Evolutionary conservation across 257 asterid genomes (phyloP).

Genomic region (Solanum pimpinellifolium): DNA sequence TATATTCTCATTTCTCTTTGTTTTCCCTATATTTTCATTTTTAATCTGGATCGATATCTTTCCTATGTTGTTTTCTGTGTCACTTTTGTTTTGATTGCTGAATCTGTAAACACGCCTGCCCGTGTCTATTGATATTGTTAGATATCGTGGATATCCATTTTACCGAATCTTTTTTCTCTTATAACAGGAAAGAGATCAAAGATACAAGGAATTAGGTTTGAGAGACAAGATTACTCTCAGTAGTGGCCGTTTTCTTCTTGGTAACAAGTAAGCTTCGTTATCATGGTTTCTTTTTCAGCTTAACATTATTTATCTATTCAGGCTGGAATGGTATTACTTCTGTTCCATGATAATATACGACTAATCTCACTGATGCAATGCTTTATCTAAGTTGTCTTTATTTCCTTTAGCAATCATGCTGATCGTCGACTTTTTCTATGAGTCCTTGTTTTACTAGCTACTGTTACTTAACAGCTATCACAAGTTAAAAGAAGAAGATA

Average conservation of each 20-base stretch:
- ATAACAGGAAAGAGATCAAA: slow-evolving; percentile 84
- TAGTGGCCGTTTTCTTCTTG: slow-evolving; percentile 95
- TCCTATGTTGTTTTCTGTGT: neutral
- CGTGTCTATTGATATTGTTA: neutral
- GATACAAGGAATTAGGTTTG: slow-evolving; percentile 95
- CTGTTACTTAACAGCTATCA: neutral
- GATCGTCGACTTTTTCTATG: neutral
- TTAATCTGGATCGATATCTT: neutral
- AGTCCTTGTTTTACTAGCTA: neutral
- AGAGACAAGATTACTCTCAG: slow-evolving; percentile 98
- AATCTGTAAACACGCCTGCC: neutral
- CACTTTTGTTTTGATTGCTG: slow-evolving; percentile 1
- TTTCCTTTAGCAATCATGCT: neutral
- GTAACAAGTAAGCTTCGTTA: slow-evolving; percentile 70
- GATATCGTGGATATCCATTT: neutral
- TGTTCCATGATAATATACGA: neutral
- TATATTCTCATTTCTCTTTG: neutral
- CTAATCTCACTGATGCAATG: neutral
- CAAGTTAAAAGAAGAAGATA: neutral
- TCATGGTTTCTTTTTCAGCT: neutral
- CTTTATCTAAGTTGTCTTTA: neutral
- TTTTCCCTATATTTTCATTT: neutral
- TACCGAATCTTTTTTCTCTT: neutral
- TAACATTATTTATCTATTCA: neutral
- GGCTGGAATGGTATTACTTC: neutral